phyloP scores from a whole-genome alignment of 2,329 filamentous ascomycete genomes.

The Neodidymelliopsis sp. region DNA sequence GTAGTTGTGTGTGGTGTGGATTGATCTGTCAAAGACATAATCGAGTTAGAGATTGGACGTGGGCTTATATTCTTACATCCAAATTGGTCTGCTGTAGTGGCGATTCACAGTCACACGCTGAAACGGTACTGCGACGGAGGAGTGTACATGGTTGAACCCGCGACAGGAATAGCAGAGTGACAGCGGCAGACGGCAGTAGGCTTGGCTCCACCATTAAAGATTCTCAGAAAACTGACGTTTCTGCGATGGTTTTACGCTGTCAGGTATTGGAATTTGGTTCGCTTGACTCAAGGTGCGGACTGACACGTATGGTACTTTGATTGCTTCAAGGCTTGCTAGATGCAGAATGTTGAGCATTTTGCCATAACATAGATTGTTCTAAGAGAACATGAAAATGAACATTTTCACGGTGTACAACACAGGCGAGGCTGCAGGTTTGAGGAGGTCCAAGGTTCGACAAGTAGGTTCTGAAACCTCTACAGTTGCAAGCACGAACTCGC shows the following conservation, averaged over 20 bases:
- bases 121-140: slow-evolving; percentile 46
- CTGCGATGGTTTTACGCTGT: not conserved
- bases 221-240: not conserved
- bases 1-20: too few relatives aligned
- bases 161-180: slow-evolving; percentile 13
- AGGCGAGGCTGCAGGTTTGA: slow-evolving; percentile 2
- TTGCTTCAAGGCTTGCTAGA: too few relatives aligned
- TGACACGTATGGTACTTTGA: too few relatives aligned
- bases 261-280: too few relatives aligned
- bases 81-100: slow-evolving; percentile 29
- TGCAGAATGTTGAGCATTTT: too few relatives aligned
- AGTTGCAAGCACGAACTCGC: slow-evolving; percentile 16
- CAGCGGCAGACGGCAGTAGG: slow-evolving; percentile 13
- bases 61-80: slow-evolving; percentile 12
- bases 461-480: slow-evolving; percentile 7
- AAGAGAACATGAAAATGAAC: not conserved
- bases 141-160: slow-evolving; percentile 11
- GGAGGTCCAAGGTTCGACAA: slow-evolving; percentile 5
- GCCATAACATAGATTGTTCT: not conserved
- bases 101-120: slow-evolving; percentile 29
- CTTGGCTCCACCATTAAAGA: not conserved
- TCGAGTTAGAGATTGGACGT: not conserved
- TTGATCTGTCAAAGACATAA: too few relatives aligned
- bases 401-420: not conserved
- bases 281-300: too few relatives aligned